Evolutionary conservation across 331 rosid species (phyloP).

Genomic region (Dryas integrifolia): DNA sequence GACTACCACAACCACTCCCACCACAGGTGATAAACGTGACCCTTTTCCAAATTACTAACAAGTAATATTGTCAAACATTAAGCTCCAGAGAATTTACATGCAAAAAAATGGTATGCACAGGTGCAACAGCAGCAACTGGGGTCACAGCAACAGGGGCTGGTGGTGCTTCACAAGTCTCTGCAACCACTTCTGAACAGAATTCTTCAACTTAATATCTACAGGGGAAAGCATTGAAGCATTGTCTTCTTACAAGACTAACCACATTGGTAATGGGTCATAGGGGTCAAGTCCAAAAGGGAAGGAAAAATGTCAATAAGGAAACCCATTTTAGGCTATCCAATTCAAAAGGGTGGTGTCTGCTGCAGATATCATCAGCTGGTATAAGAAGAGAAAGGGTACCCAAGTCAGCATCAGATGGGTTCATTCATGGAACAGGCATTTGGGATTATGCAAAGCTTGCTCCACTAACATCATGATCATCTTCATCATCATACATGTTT

Average conservation of each 20-base stretch:
- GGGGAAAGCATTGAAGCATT: constrained; percentile 6
- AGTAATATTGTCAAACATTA: not conserved
- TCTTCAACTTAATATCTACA: constrained; percentile 37
- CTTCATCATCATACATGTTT: constrained; percentile 22
- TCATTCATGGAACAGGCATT: not conserved
- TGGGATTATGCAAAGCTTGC: constrained; percentile 13
- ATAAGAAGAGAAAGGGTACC: constrained; percentile 24
- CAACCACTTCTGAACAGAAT: constrained; percentile 49
- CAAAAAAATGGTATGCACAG: constrained; percentile 27
- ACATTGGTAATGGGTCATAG: constrained; percentile 30
- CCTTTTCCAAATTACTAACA: not conserved
- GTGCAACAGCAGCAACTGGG: constrained; percentile 35
- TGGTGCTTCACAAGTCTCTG: constrained; percentile 46
- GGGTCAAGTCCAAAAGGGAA: constrained; percentile 4
- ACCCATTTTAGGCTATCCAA: constrained; percentile 13
- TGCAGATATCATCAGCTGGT: constrained; percentile 15
- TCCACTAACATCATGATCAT: constrained; percentile 30
- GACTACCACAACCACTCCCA: constrained; percentile 32
- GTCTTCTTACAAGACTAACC: constrained; percentile 43
- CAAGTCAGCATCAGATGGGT: constrained; percentile 7
- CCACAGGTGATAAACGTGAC: constrained; percentile 40
- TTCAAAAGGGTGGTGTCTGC: constrained; percentile 21
- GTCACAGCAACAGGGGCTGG: constrained; percentile 20
- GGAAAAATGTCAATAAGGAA: constrained; percentile 23
- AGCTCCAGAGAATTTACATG: constrained; percentile 6